Evolutionary conservation across 352 stramenopile species (phyloP).

Genomic region (Thalassiosira exigua): DNA sequence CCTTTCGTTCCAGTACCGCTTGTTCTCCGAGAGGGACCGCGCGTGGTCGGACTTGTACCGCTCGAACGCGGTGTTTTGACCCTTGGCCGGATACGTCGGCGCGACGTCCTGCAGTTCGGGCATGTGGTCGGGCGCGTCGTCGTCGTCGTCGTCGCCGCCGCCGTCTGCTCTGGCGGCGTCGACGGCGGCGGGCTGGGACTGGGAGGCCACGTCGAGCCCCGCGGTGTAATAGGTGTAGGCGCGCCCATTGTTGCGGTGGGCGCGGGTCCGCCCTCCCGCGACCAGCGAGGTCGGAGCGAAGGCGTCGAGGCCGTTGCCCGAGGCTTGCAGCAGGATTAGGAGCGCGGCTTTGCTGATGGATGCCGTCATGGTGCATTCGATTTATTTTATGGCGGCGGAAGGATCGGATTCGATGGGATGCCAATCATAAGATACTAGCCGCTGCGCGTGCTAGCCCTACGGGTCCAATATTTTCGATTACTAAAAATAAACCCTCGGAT

Average conservation of each 20-base stretch:
- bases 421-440: too few species aligned
- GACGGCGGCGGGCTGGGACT: slow-evolving; percentile 4
- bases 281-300: slow-evolving; percentile 14
- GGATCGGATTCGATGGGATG: too few species aligned
- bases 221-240: background rate
- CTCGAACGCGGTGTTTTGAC: slow-evolving; percentile 40
- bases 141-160: slow-evolving; percentile 1
- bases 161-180: background rate
- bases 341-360: slow-evolving; percentile 13
- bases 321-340: slow-evolving; percentile 18
- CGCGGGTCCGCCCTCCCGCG: background rate
- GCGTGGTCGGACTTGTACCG: slow-evolving; percentile 68
- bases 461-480: too few species aligned
- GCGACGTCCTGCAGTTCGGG: slow-evolving; percentile 40
- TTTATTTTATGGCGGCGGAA: background rate
- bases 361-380: slow-evolving; percentile 9
- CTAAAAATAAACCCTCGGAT: too few species aligned
- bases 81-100: slow-evolving; percentile 34
- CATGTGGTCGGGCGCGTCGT: slow-evolving; percentile 51
- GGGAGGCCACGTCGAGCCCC: slow-evolving; percentile 11
- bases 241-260: background rate
- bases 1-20: slow-evolving; percentile 91
- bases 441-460: too few species aligned
- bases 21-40: slow-evolving; percentile 83
- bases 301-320: slow-evolving; percentile 16